Evolutionary conservation across 306 rosid genomes (phyloP).

Genomic region (Sindora glabra): DNA sequence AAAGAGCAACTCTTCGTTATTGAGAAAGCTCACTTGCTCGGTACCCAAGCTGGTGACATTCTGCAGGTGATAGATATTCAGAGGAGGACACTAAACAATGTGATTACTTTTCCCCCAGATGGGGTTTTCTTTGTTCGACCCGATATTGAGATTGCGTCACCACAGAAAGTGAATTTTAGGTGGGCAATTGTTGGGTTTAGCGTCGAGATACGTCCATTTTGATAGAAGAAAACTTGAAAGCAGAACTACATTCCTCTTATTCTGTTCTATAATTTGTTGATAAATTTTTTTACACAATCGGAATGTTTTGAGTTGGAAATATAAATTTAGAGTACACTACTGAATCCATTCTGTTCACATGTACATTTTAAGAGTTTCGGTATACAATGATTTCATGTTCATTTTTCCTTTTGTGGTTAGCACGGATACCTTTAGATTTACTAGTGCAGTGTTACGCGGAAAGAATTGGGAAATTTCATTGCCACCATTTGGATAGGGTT

Average conservation of each 20-base stretch:
- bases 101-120: conserved; percentile 85
- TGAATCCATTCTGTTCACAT: not conserved
- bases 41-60: conserved; percentile 77
- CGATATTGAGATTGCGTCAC: conserved; percentile 47
- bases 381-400: too few species aligned
- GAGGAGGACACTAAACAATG: conserved; percentile 55
- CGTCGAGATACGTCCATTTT: too few species aligned
- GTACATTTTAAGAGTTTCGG: not conserved
- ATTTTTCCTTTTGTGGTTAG: not conserved
- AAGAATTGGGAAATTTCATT: conserved; percentile 84
- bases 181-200: not conserved
- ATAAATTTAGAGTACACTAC: not conserved
- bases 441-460: conserved; percentile 84
- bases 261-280: not conserved
- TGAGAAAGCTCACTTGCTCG: conserved; percentile 63
- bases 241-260: not conserved
- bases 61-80: conserved; percentile 81
- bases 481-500: conserved; percentile 97
- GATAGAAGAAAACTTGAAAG: too few species aligned
- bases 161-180: conserved; percentile 86
- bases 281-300: not conserved
- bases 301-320: not conserved
- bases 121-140: conserved; percentile 95
- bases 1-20: conserved; percentile 89
- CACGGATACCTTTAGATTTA: conserved; percentile 47